Evolutionary conservation across 352 stramenopile genomes (phyloP), one percentile per base, ranked within the genome.

Genomic region (Phytophthora cactorum): DNA sequence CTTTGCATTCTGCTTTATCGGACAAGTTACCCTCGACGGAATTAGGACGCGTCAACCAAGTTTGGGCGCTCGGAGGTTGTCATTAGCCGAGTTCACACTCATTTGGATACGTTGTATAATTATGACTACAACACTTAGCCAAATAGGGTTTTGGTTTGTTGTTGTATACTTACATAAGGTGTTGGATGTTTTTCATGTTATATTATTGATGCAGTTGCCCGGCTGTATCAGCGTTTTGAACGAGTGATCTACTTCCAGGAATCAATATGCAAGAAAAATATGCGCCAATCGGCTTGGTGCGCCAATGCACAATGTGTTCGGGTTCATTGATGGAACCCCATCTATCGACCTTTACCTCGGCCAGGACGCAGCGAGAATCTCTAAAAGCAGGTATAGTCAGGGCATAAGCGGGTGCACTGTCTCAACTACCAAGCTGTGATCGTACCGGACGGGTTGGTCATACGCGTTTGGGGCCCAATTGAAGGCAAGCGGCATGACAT

Each of bases 371-470:
- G 56, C 3, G 44, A 56, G 56, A 56, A 61, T 29, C 45, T 63
- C 17, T 32, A 63, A n/a, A 63, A 56, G n/a, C n/a, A 56, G 12
- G 56, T 56, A 27, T 63, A 63, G 22, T 63, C 56, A 7, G 45
- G 56, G 15, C 56, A 63, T 36, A 63, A 63, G 56, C 29, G 46
- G 11, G 31, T 54, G 3, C 55, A 63, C 44, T 63, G 55, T 14
- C 44, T 63, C 17, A 63, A 63, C 15, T 63, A 63, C n/a, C 45
- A 63, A 43, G 56, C 32, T 43, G 39, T 66, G 59, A 53, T 52
- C n/a, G n/a, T n/a, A n/a, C n/a, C n/a, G n/a, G n/a, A n/a, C n/a
- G 49, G 38, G 1, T 28, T 66, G 9, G 43, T 15, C 17, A 51
- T 58, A n/a, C 59, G 59, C 12, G 52, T 52, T 12, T 58, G 49